phyloP scores from a whole-genome alignment of 371 early-diverging fungal genomes.

The Basidiobolus meristosporus region DNA sequence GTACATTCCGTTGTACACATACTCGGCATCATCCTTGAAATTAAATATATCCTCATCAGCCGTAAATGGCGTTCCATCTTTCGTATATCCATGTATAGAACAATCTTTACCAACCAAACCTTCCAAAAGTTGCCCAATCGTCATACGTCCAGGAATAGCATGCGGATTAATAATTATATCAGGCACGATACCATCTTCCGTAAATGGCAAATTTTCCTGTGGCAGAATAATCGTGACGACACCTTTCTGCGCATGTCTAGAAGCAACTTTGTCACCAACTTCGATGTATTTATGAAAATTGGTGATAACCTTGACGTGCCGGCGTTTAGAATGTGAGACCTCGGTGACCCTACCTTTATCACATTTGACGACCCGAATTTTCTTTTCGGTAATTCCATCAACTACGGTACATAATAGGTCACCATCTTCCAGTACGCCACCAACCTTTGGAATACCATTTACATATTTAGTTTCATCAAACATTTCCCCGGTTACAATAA shows the following conservation, averaged over 20 bases:
- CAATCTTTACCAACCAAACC: slow-evolving; percentile 40
- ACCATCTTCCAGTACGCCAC: neutral
- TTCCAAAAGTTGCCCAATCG: slow-evolving; percentile 58
- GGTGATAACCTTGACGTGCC: neutral
- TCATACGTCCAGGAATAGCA: slow-evolving; percentile 60
- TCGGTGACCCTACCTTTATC: too few relatives aligned
- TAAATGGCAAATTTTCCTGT: slow-evolving; percentile 46
- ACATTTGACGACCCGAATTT: neutral
- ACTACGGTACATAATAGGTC: neutral
- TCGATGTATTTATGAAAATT: slow-evolving; percentile 24
- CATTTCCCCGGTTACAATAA: too few relatives aligned
- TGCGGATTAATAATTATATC: slow-evolving; percentile 64
- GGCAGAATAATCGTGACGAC: slow-evolving; percentile 42
- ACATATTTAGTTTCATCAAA: too few relatives aligned
- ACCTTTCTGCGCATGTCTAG: slow-evolving; percentile 61
- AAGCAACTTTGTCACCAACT: slow-evolving; percentile 58
- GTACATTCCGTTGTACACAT: neutral
- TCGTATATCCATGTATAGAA: slow-evolving; percentile 22
- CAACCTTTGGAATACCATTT: neutral
- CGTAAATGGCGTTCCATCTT: slow-evolving; percentile 39
- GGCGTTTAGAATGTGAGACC: too few relatives aligned
- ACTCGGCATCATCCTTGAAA: neutral
- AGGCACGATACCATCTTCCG: slow-evolving; percentile 37
- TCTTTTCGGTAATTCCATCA: neutral
- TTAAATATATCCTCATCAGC: neutral